Conservation (phyloP, 371 early-diverging fungal species). For the Nematocida displodere region DNA sequence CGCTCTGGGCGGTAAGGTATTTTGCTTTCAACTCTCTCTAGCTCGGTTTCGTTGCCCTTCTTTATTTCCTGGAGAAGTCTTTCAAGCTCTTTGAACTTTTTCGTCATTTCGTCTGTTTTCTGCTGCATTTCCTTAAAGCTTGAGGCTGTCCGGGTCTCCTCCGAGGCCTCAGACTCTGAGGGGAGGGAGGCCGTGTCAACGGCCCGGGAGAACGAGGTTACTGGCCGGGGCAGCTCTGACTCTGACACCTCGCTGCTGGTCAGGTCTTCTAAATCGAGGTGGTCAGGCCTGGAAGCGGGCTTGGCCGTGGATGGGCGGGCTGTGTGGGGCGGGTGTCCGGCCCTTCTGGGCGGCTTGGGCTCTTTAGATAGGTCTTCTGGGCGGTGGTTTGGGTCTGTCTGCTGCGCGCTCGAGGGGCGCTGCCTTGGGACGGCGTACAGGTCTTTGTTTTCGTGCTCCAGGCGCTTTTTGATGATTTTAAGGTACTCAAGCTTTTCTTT, state of each 20-base stretch:
- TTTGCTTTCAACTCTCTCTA: conserved; percentile 47
- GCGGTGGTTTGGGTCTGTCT: background rate
- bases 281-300: too few species aligned
- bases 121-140: conserved; percentile 63
- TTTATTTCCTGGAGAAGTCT: conserved; percentile 61
- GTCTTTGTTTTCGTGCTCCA: conserved; percentile 45
- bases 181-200: background rate
- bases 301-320: background rate
- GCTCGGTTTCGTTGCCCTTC: conserved; percentile 40
- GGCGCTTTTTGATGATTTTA: conserved; percentile 47
- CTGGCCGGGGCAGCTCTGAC: background rate
- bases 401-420: background rate
- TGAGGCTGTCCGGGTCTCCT: conserved; percentile 52
- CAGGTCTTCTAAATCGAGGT: too few species aligned
- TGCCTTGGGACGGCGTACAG: background rate
- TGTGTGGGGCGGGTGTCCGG: background rate
- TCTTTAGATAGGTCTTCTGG: background rate
- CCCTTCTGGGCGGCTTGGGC: background rate
- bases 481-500: conserved; percentile 46
- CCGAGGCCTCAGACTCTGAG: conserved; percentile 43
- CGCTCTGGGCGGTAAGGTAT: too few species aligned
- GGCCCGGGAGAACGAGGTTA: background rate
- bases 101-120: conserved; percentile 60
- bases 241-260: background rate
- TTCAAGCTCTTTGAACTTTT: conserved; percentile 62